phyloP scores from a whole-genome alignment of 495 filamentous ascomycete species.

The Hyaloscypha hepaticicola region DNA sequence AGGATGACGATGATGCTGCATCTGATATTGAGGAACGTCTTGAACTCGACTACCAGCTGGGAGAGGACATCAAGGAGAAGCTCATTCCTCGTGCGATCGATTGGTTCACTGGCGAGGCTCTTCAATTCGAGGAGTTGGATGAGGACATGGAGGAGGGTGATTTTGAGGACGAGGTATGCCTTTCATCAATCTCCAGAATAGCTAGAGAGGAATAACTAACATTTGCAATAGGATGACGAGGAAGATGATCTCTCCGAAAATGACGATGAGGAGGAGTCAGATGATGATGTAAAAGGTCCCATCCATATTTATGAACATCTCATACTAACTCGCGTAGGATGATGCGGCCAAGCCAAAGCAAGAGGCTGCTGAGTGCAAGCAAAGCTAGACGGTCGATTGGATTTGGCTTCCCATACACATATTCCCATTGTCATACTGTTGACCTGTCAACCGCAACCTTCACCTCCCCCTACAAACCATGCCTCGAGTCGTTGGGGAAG shows the following conservation, averaged over 20 bases:
- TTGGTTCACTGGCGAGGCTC: slow-evolving; percentile 98
- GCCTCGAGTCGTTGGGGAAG: neutral
- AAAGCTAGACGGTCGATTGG: slow-evolving; percentile 64
- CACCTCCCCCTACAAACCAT: neutral
- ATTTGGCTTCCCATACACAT: neutral
- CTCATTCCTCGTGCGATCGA: slow-evolving; percentile 97
- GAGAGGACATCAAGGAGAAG: slow-evolving; percentile 99
- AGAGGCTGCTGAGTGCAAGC: slow-evolving; percentile 99
- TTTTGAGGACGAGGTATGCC: slow-evolving; percentile 68
- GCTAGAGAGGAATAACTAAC: neutral
- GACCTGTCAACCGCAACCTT: slow-evolving; percentile 4
- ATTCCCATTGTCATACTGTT: slow-evolving; percentile 3
- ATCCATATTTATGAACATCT: neutral
- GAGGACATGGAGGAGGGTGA: slow-evolving; percentile 83
- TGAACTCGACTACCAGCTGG: slow-evolving; percentile 97
- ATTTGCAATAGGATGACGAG: slow-evolving; percentile 67
- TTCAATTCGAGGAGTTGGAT: slow-evolving; percentile 93
- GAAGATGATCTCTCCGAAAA: slow-evolving; percentile 82
- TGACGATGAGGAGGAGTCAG: slow-evolving; percentile 85
- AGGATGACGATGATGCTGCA: slow-evolving; percentile 73
- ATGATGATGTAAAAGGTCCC: slow-evolving; percentile 77
- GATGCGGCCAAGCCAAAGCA: slow-evolving; percentile 96
- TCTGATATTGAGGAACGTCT: slow-evolving; percentile 96
- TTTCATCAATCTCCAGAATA: neutral
- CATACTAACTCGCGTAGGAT: slow-evolving; percentile 58